phyloP scores from a whole-genome alignment of 169 alveolate species.

The Eimeria praecox region DNA sequence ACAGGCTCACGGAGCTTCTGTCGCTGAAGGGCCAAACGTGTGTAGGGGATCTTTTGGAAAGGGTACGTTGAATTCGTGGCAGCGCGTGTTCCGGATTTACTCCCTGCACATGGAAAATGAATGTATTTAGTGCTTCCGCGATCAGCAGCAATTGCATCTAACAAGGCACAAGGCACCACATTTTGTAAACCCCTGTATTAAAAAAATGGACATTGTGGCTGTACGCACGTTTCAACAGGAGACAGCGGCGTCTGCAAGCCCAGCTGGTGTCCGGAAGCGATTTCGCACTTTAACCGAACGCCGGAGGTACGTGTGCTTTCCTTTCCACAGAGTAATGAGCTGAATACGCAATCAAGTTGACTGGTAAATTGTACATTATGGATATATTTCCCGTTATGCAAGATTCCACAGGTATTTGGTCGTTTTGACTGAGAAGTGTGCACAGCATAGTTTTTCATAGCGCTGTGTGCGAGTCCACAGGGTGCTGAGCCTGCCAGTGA shows the following conservation, averaged over 20 bases:
- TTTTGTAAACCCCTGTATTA: too few species aligned
- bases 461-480: not conserved
- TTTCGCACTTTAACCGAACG: not conserved
- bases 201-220: not conserved
- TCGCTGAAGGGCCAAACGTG: not conserved
- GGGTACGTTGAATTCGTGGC: not conserved
- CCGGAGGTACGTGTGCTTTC: not conserved
- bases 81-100: not conserved
- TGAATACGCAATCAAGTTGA: not conserved
- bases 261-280: not conserved
- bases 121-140: not conserved
- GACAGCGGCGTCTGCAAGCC: not conserved
- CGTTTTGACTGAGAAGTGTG: not conserved
- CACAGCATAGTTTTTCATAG: not conserved
- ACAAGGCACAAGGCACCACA: not conserved
- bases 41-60: not conserved
- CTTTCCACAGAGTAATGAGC: not conserved
- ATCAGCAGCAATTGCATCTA: not conserved
- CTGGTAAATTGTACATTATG: not conserved
- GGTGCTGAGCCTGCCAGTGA: not conserved
- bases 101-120: not conserved
- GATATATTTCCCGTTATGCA: not conserved
- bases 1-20: not conserved
- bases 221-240: not conserved
- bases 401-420: not conserved